phyloP scores from a whole-genome alignment of 139 green algal genomes.

The Penium margaritaceum region DNA sequence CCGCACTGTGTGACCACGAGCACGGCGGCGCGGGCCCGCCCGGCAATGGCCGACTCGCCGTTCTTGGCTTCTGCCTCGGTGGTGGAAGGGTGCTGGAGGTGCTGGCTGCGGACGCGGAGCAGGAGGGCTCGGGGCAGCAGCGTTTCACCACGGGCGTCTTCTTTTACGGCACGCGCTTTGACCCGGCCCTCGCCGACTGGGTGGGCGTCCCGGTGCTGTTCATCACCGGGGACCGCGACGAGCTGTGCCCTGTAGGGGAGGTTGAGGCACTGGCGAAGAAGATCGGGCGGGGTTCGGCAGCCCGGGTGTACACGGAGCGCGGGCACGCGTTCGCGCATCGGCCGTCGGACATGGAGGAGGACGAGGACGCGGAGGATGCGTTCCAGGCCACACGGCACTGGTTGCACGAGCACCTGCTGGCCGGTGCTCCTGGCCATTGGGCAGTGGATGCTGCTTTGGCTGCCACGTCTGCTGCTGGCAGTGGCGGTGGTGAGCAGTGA shows the following conservation, averaged over 20 bases:
- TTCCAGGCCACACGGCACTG: slow-evolving; percentile 30
- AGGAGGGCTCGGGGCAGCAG: neutral
- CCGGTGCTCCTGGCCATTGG: slow-evolving; percentile 1
- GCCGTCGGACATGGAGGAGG: slow-evolving; percentile 25
- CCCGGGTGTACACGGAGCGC: slow-evolving; percentile 10
- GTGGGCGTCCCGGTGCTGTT: slow-evolving; percentile 18
- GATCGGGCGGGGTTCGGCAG: neutral
- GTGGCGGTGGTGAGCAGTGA: no score
- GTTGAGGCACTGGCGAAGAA: slow-evolving; percentile 9
- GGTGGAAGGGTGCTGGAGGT: slow-evolving; percentile 17
- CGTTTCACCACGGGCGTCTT: slow-evolving; percentile 20
- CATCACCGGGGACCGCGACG: slow-evolving; percentile 17
- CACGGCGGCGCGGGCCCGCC: no score
- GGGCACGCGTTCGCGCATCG: slow-evolving; percentile 38
- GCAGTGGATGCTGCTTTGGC: no score
- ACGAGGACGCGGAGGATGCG: slow-evolving; percentile 38
- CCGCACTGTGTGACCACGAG: no score
- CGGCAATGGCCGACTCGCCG: slow-evolving; percentile 8
- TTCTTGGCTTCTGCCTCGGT: slow-evolving; percentile 40
- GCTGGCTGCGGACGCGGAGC: slow-evolving; percentile 10
- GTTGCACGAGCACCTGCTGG: slow-evolving; percentile 27
- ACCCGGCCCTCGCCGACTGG: neutral
- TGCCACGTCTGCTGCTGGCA: no score
- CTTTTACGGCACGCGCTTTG: slow-evolving; percentile 37
- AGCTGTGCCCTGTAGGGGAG: neutral